Base-by-base conservation (phyloP, 176 grass and related monocot species). In the Carex littledalei region DNA sequence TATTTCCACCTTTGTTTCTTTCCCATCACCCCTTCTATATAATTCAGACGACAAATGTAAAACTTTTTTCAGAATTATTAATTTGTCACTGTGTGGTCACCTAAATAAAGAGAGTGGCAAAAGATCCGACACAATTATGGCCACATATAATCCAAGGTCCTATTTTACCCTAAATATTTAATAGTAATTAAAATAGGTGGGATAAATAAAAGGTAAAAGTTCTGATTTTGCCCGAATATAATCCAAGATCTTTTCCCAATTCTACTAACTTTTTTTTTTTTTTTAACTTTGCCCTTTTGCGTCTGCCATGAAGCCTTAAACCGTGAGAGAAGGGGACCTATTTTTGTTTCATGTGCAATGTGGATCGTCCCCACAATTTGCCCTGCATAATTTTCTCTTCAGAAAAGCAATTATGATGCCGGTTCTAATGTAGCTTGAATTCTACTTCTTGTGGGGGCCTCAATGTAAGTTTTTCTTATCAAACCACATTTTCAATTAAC, bases 311-410 rank as follows among this genome's bases (percentile, higher is more conserved):
- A 53, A 76, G n/a, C 45, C 47, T 76, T 76, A 52, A 21, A 76
- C 71, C 43, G 71, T 52, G 71, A 50, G 64, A 26, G 9, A 31
- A 31, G 3, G 70, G 70, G 70, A 29, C 71, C 71, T 29, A 29
- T 50, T 76, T 76, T 76, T 76, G 71, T 76, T 76, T 76, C 71
- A 53, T 76, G 71, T 76, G 71, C 71, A 53, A 76, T 53, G 71
- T 76, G 45, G 20, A 76, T 76, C 3, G 45, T 52, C 71, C 45
- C 71, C 43, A 53, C 43, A 75, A 75, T 52, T 53, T 53, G 20
- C 45, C n/a, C 10, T 26, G 2, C 41, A 76, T 76, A 53, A 76
- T 75, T 75, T 20, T 52, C 71, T 53, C 71, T 29, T 76, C 71
- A 76, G 71, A 76, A 26, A 76, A 6, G 71, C 12, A 76, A 76